Conservation (phyloP, 1,284 basidiomycete species). For the Anthracocystis walkeri region DNA sequence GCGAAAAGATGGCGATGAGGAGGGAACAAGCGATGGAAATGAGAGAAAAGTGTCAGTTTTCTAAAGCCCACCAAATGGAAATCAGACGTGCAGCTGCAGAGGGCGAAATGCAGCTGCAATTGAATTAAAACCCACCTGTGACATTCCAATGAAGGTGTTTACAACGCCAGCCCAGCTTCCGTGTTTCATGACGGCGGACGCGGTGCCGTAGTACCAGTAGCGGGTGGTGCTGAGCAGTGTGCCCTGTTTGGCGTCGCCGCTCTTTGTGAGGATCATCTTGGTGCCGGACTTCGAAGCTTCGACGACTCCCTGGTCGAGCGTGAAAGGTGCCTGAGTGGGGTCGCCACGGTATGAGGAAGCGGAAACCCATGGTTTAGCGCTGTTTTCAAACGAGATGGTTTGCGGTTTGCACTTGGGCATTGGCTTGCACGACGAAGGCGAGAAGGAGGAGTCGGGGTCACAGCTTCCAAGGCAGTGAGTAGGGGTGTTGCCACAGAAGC, state of each 20-base stretch:
- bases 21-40: too few species aligned
- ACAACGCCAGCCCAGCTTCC: conserved; percentile 49
- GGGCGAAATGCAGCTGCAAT: too few species aligned
- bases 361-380: conserved; percentile 38
- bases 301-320: conserved; percentile 44
- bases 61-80: too few species aligned
- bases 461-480: conserved; percentile 48
- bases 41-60: too few species aligned
- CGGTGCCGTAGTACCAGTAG: conserved; percentile 54
- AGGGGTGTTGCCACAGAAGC: conserved; percentile 41
- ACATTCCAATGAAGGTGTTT: conserved; percentile 55
- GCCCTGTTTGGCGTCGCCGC: conserved; percentile 26
- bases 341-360: conserved; percentile 46
- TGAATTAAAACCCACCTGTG: neutral
- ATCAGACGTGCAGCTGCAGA: too few species aligned
- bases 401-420: conserved; percentile 52
- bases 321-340: conserved; percentile 47
- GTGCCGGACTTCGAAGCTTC: conserved; percentile 33
- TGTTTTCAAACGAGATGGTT: conserved; percentile 49
- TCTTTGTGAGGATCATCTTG: conserved; percentile 43
- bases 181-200: conserved; percentile 50
- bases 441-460: conserved; percentile 41
- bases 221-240: conserved; percentile 44
- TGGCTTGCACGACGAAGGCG: conserved; percentile 44
- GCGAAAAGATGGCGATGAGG: too few species aligned